These are phyloP conservation scores for Tephrocybe sp. DNA, from an alignment of 768 basidiomycete genomes.

Conservation along the genomic window DNA sequence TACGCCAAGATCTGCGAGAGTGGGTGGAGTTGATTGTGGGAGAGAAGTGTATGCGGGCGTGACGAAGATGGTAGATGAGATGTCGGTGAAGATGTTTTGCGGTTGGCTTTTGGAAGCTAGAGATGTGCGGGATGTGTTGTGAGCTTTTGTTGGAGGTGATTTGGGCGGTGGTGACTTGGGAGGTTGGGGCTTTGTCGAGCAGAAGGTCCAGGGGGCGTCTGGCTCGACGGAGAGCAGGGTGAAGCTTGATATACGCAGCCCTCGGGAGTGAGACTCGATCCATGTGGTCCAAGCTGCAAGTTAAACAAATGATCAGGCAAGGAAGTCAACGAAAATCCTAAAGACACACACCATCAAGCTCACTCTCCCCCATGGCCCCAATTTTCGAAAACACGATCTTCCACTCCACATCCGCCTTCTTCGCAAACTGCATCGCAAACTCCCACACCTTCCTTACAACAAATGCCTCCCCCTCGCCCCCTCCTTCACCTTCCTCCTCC, in stretches of 20 bases:
- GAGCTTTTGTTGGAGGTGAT: slow-evolving; percentile 25
- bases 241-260: slow-evolving; percentile 57
- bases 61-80: slow-evolving; percentile 51
- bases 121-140: slow-evolving; percentile 18
- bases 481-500: slow-evolving; percentile 25
- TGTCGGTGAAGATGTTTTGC: slow-evolving; percentile 40
- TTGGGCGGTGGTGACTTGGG: slow-evolving; percentile 11
- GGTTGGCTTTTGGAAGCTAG: slow-evolving; percentile 22
- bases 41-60: slow-evolving; percentile 43
- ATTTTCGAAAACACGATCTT: slow-evolving; percentile 70
- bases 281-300: slow-evolving; percentile 65
- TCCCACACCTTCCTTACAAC: slow-evolving; percentile 67
- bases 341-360: slow-evolving; percentile 54
- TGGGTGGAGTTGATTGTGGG: slow-evolving; percentile 37
- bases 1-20: slow-evolving; percentile 33
- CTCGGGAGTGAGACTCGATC: slow-evolving; percentile 40
- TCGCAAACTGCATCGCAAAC: slow-evolving; percentile 62
- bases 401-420: slow-evolving; percentile 77
- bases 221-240: slow-evolving; percentile 60
- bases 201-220: slow-evolving; percentile 59
- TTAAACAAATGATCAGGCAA: slow-evolving; percentile 7
- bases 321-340: slow-evolving; percentile 2
- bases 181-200: slow-evolving; percentile 28
- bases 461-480: slow-evolving; percentile 30
- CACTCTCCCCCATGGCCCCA: slow-evolving; percentile 56